phyloP scores from a whole-genome alignment of 1,139 yeast genomes.

The Blastobotrys buckinghamii region DNA sequence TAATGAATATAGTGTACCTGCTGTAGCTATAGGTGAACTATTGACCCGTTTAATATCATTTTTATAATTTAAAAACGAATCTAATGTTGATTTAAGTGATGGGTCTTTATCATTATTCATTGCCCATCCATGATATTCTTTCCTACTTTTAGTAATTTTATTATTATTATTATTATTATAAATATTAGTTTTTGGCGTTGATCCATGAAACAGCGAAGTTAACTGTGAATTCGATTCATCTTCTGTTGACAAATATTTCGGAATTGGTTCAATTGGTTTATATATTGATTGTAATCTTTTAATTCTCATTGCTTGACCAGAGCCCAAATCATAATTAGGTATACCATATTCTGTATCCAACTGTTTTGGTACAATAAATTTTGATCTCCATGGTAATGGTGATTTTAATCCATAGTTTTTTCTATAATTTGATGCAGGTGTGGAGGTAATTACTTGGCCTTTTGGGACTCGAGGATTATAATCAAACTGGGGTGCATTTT shows the following conservation, averaged over 20 bases:
- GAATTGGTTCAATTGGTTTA: slow-evolving; percentile 10
- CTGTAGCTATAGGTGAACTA: slow-evolving; percentile 18
- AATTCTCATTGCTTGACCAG: slow-evolving; percentile 43
- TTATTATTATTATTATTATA: no score
- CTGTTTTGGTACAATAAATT: slow-evolving; percentile 42
- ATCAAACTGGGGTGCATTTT: no score
- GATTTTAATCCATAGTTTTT: slow-evolving; percentile 53
- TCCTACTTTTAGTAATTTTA: background rate
- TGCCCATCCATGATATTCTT: background rate
- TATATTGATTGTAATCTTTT: slow-evolving; percentile 46
- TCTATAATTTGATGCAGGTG: slow-evolving; percentile 42
- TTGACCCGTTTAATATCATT: background rate
- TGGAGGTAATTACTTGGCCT: slow-evolving; percentile 44
- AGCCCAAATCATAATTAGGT: slow-evolving; percentile 44
- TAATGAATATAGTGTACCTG: slow-evolving; percentile 20
- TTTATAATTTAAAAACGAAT: background rate
- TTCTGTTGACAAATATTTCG: background rate
- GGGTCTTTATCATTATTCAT: background rate
- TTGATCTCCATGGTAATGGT: slow-evolving; percentile 41
- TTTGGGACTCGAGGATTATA: slow-evolving; percentile 1
- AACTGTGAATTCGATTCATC: slow-evolving; percentile 8
- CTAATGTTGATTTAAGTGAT: background rate
- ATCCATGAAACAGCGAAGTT: slow-evolving; percentile 11
- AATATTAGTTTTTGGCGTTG: background rate
- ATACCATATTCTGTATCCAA: slow-evolving; percentile 45